Base-by-base conservation (phyloP, 2,329 filamentous ascomycete species). In the Onygenales sp. region DNA sequence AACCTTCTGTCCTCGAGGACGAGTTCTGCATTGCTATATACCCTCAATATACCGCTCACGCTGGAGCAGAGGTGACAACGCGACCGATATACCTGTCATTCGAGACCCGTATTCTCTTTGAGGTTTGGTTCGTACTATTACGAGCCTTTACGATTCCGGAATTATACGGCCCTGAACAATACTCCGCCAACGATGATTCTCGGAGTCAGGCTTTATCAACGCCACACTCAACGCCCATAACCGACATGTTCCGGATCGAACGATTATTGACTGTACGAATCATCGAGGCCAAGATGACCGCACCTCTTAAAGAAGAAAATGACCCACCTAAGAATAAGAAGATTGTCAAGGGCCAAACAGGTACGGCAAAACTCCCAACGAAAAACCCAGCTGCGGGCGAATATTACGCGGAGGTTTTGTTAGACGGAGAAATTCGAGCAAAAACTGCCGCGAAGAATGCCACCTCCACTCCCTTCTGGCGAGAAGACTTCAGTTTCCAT, bases 21-120 rank as follows among this genome's bases (percentile, higher is more conserved):
- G 89, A 96, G 55, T 93, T 88, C 65, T 97, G 91, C 72, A 87
- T 98, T 58, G 91, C 88, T 51, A 92, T 98, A 46, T 96, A 96
- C 64, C 92, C 93, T 13, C 91, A 92, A 57, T 97, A 98, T 69
- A 84, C 88, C 0, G 79, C 86, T 8, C 83, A 82, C 17, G 81
- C 88, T 1, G 86, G 82, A 2, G 80, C 86, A 14, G 76, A 92
- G 53, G 86, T 86, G 6, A 81, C 92, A 32, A 84, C 89, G 55
- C 83, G 88, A n/a, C 92, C 93, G 0, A 84, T 97, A 37, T 96
- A 95, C 65, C 76, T 98, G 36, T 87, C 88, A 3, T 72, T 96
- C 44, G 92, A 97, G 61, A 91, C 83, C 31, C 82, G 91, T 42
- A 83, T 95, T 6, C 77, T 95, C n/a, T 95, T 94, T 62, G 93